Evolutionary conservation across 768 basidiomycete genomes (phyloP).

Genomic region (Tephrocybe sp.): DNA sequence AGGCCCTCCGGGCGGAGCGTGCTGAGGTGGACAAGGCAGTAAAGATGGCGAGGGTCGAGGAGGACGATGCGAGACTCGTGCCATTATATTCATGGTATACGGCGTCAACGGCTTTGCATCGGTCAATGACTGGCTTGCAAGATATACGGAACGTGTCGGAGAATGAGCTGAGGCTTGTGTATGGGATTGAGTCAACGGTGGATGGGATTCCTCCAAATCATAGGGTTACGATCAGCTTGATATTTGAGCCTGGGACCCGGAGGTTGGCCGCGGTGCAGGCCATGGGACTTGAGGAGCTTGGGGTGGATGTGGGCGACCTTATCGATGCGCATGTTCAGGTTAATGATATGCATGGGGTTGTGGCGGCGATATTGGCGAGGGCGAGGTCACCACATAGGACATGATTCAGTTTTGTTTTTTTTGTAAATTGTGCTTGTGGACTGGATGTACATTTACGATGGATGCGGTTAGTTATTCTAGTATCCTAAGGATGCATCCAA

Average conservation of each 20-base stretch:
- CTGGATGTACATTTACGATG: no score
- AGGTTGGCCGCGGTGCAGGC: conserved; percentile 60
- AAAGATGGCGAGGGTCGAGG: conserved; percentile 50
- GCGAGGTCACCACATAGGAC: conserved; percentile 25
- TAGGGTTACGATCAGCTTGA: conserved; percentile 50
- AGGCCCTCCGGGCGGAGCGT: conserved; percentile 55
- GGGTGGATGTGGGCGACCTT: conserved; percentile 55
- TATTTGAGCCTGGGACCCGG: conserved; percentile 70
- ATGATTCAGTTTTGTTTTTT: no score
- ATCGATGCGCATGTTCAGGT: conserved; percentile 60
- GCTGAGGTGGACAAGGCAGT: conserved; percentile 72
- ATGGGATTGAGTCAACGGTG: conserved; percentile 37
- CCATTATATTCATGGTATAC: conserved; percentile 71
- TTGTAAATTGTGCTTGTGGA: no score
- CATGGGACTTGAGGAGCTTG: conserved; percentile 46
- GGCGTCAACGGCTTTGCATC: conserved; percentile 64
- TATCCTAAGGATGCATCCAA: no score
- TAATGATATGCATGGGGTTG: conserved; percentile 63
- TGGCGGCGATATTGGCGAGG: conserved; percentile 57
- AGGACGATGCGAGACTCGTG: conserved; percentile 62
- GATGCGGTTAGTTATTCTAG: no score
- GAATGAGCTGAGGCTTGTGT: conserved; percentile 74
- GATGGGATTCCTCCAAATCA: conserved; percentile 25
- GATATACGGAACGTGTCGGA: conserved; percentile 62
- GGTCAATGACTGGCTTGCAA: conserved; percentile 55